phyloP scores from a whole-genome alignment of 176 grass and related monocot species.

The Musa acuminata region DNA sequence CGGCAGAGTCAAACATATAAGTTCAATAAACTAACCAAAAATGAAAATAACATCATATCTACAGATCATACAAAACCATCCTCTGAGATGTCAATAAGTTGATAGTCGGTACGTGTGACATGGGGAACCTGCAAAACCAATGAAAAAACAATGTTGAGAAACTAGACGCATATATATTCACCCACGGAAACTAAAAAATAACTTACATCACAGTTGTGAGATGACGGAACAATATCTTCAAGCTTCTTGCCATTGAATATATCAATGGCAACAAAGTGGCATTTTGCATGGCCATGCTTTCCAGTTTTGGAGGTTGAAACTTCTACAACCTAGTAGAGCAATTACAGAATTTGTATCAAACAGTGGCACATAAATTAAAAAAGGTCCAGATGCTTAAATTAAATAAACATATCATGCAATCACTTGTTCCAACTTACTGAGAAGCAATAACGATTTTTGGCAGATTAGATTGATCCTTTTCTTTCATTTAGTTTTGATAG shows the following conservation, averaged over 20 bases:
- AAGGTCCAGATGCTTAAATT: not conserved
- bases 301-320: slow-evolving; percentile 97
- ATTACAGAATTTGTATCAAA: not conserved
- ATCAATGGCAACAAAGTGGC: slow-evolving; percentile 91
- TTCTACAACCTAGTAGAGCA: slow-evolving; percentile 64
- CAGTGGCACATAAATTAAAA: not conserved
- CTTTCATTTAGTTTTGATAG: too few species aligned
- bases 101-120: slow-evolving; percentile 83
- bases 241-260: slow-evolving; percentile 95
- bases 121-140: slow-evolving; percentile 55
- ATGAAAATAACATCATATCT: not conserved
- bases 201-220: slow-evolving; percentile 92
- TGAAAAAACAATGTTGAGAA: slow-evolving; percentile 7
- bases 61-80: slow-evolving; percentile 80
- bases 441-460: too few species aligned
- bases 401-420: not conserved
- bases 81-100: slow-evolving; percentile 97
- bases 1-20: not conserved
- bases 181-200: not conserved
- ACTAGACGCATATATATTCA: not conserved
- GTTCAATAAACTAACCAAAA: not conserved
- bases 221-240: slow-evolving; percentile 94
- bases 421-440: not conserved
- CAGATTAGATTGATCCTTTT: too few species aligned
- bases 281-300: slow-evolving; percentile 90